phyloP scores from a whole-genome alignment of 495 filamentous ascomycete genomes.

The Daldinia vernicosa region DNA sequence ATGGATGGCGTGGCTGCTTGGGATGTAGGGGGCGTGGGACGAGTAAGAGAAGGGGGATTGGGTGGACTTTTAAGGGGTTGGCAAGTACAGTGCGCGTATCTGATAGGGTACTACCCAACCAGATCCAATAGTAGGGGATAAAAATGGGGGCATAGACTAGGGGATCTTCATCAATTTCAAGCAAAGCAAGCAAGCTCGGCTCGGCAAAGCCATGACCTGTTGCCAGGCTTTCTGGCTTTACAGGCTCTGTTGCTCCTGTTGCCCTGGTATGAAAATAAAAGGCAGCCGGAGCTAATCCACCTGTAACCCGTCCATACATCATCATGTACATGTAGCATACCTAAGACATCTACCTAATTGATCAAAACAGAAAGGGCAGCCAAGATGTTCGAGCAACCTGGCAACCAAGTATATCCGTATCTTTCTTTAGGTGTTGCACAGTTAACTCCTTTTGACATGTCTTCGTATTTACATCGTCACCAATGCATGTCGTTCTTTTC shows the following conservation, averaged over 20 bases:
- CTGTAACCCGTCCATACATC: neutral
- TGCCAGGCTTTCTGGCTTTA: neutral
- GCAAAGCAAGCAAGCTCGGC: slow-evolving; percentile 35
- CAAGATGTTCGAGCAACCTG: neutral
- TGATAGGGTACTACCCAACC: slow-evolving; percentile 15
- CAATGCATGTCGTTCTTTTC: slow-evolving; percentile 22
- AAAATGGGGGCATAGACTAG: slow-evolving; percentile 23
- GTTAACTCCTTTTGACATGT: neutral
- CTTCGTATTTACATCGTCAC: slow-evolving; percentile 34
- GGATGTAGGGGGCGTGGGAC: slow-evolving; percentile 48
- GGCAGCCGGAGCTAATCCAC: slow-evolving; percentile 23
- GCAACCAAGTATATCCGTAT: slow-evolving; percentile 1
- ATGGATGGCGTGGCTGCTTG: slow-evolving; percentile 51
- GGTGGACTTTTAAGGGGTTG: slow-evolving; percentile 41
- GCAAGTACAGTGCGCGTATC: slow-evolving; percentile 16
- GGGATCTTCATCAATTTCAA: slow-evolving; percentile 43
- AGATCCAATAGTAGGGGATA: slow-evolving; percentile 18
- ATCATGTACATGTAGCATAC: neutral
- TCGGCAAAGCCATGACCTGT: neutral
- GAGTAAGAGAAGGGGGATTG: slow-evolving; percentile 42
- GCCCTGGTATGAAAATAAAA: slow-evolving; percentile 13
- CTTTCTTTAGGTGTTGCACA: slow-evolving; percentile 5
- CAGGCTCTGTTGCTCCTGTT: neutral
- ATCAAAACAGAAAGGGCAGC: slow-evolving; percentile 1
- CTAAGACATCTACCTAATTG: neutral